phyloP scores from a whole-genome alignment of 2,329 filamentous ascomycete species.

The Aschersonia sp. region DNA sequence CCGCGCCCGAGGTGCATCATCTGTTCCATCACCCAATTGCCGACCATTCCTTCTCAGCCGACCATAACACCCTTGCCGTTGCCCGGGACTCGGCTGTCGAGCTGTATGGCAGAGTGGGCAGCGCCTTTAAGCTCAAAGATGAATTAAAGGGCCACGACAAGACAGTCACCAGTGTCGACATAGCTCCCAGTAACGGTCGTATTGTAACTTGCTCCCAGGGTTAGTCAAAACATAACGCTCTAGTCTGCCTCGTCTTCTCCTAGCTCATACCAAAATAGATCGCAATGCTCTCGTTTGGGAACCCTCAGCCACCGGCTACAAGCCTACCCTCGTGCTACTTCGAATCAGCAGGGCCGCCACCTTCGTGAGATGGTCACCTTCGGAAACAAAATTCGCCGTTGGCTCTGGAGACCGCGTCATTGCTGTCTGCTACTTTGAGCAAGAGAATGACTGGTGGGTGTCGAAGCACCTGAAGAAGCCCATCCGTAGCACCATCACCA shows the following conservation, averaged over 20 bases:
- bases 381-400: slow-evolving; percentile 93
- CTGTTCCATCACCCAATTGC: slow-evolving; percentile 94
- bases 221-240: slow-evolving; percentile 20
- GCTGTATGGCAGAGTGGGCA: slow-evolving; percentile 64
- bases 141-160: slow-evolving; percentile 96
- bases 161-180: slow-evolving; percentile 89
- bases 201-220: slow-evolving; percentile 98
- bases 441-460: slow-evolving; percentile 99
- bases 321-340: slow-evolving; percentile 90
- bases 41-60: slow-evolving; percentile 95
- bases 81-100: slow-evolving; percentile 83
- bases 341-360: slow-evolving; percentile 95
- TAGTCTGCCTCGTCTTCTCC: not conserved
- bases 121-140: slow-evolving; percentile 70
- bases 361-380: slow-evolving; percentile 93
- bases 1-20: slow-evolving; percentile 81
- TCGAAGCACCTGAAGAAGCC: slow-evolving; percentile 99
- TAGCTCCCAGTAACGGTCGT: slow-evolving; percentile 76
- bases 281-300: slow-evolving; percentile 98
- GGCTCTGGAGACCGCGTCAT: slow-evolving; percentile 92
- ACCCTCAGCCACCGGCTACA: slow-evolving; percentile 81
- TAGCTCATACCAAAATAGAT: slow-evolving; percentile 36
- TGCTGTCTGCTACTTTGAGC: slow-evolving; percentile 95
- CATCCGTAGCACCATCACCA: slow-evolving; percentile 92
- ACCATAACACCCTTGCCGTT: slow-evolving; percentile 78